phyloP scores from a whole-genome alignment of 2,329 filamentous ascomycete species.

The Apiospora arundinis region DNA sequence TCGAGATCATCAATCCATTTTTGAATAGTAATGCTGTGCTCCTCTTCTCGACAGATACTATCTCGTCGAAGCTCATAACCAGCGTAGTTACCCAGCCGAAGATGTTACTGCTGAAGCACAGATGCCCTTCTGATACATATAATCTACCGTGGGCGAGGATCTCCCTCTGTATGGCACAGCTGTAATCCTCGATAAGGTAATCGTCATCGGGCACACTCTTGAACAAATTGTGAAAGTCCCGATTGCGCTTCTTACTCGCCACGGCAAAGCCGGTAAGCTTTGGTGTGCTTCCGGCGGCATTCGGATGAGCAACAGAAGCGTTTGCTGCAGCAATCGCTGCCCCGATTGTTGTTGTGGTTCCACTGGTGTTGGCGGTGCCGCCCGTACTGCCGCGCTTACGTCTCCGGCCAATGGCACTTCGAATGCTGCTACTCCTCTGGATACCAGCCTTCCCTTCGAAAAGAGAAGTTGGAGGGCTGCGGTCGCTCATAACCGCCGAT shows the following conservation, averaged over 20 bases:
- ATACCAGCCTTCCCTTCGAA: slow-evolving; percentile 67
- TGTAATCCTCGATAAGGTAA: slow-evolving; percentile 98
- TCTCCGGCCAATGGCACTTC: slow-evolving; percentile 65
- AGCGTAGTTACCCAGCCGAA: slow-evolving; percentile 97
- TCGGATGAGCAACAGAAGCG: slow-evolving; percentile 70
- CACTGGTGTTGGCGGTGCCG: slow-evolving; percentile 61
- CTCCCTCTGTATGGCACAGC: slow-evolving; percentile 92
- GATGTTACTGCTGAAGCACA: slow-evolving; percentile 99
- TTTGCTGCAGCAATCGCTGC: slow-evolving; percentile 76
- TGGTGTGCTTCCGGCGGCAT: slow-evolving; percentile 63
- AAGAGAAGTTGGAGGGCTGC: slow-evolving; percentile 70
- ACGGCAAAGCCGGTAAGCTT: slow-evolving; percentile 95
- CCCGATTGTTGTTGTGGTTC: slow-evolving; percentile 70
- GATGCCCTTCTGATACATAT: slow-evolving; percentile 95
- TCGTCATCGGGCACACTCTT: slow-evolving; percentile 98
- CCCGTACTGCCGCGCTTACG: slow-evolving; percentile 85
- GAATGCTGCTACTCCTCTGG: slow-evolving; percentile 70
- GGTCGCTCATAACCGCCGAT: slow-evolving; percentile 57
- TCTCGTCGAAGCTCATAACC: slow-evolving; percentile 97
- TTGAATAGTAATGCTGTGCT: slow-evolving; percentile 95
- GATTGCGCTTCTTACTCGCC: slow-evolving; percentile 93
- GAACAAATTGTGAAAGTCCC: slow-evolving; percentile 92
- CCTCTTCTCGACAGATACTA: slow-evolving; percentile 95
- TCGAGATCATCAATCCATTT: slow-evolving; percentile 96
- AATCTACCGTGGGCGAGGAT: slow-evolving; percentile 92